phyloP scores from a whole-genome alignment of 768 basidiomycete species.

The Stropharia rugosoannulata region DNA sequence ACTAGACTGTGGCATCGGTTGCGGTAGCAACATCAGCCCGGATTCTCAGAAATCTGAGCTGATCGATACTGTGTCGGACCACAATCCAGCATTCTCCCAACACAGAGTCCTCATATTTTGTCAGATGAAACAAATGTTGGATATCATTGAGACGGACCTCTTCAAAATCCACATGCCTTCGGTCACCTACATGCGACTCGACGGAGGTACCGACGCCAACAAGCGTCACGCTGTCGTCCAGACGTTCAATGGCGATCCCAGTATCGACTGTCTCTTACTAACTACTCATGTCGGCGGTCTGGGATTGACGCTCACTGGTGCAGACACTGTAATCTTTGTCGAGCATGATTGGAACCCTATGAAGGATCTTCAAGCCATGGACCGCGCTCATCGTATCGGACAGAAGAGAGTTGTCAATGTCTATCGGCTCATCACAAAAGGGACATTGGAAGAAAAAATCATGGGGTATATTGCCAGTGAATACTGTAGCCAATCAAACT shows the following conservation, averaged over 20 bases:
- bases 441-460: constrained; percentile 97
- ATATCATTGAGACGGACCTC: constrained; percentile 92
- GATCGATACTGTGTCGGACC: constrained; percentile 56
- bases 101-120: constrained; percentile 99
- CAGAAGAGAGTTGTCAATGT: constrained; percentile 99
- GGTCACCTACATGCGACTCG: constrained; percentile 97
- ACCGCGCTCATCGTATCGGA: constrained; percentile 95
- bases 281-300: constrained; percentile 98
- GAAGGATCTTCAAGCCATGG: constrained; percentile 99
- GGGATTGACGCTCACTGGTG: constrained; percentile 94
- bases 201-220: constrained; percentile 87
- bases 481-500: not conserved
- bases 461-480: constrained; percentile 76
- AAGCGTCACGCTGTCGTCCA: constrained; percentile 97
- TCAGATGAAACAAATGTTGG: constrained; percentile 99
- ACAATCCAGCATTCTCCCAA: constrained; percentile 72
- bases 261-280: constrained; percentile 92
- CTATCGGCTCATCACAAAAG: constrained; percentile 94
- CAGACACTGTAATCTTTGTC: constrained; percentile 98
- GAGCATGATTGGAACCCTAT: constrained; percentile 99
- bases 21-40: constrained; percentile 32
- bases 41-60: constrained; percentile 70
- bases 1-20: constrained; percentile 91
- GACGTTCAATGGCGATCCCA: constrained; percentile 97
- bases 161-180: constrained; percentile 93